These are phyloP conservation scores for Sporothrix protearum DNA, from an alignment of 2,329 filamentous ascomycete species.

Conservation along the genomic window DNA sequence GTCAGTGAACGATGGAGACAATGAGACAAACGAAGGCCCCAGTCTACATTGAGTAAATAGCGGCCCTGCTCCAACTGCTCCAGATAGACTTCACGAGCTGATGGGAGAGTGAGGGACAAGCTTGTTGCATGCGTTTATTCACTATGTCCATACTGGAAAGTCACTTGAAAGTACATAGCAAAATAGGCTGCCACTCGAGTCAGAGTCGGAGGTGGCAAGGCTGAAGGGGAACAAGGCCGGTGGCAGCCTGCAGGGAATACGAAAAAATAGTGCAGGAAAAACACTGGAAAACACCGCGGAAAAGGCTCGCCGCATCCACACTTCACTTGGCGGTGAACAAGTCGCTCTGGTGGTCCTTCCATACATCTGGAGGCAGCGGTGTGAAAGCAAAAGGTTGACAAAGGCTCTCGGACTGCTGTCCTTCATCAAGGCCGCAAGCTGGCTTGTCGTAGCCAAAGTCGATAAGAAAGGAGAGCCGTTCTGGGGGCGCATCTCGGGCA, in stretches of 20 bases:
- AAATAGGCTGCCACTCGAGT: background rate
- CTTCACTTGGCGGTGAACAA: slow-evolving; percentile 10
- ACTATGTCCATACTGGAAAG: background rate
- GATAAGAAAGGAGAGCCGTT: background rate
- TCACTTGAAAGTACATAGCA: background rate
- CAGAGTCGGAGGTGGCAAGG: background rate
- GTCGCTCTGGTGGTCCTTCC: too few species aligned
- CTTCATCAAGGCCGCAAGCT: background rate
- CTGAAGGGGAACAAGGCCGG: background rate
- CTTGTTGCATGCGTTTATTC: too few species aligned
- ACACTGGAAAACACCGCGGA: background rate
- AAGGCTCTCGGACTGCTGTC: background rate
- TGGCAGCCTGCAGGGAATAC: background rate
- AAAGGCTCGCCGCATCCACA: background rate
- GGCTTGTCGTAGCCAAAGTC: background rate
- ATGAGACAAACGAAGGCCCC: background rate
- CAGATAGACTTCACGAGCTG: too few species aligned
- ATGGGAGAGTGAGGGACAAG: too few species aligned
- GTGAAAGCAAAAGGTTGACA: background rate
- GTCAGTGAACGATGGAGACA: background rate
- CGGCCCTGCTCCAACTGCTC: too few species aligned
- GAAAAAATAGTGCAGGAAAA: background rate
- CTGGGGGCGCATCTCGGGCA: background rate
- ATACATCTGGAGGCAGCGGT: too few species aligned
- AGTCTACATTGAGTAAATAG: too few species aligned